Conservation (phyloP, 2,329 filamentous ascomycete species). For the Pyrenophora teres region DNA sequence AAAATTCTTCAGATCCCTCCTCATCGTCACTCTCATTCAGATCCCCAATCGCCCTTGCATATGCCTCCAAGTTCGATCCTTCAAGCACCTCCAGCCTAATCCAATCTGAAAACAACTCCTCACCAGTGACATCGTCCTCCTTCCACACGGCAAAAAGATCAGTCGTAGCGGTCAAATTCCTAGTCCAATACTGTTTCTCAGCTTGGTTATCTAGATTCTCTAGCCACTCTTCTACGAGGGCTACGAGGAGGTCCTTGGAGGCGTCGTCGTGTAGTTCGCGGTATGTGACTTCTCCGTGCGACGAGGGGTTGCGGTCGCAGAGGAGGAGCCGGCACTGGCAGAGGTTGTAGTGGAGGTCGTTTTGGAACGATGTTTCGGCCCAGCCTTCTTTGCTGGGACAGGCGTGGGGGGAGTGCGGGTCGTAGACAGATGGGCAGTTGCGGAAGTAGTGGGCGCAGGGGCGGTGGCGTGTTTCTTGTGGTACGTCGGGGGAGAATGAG, state of each 20-base stretch:
- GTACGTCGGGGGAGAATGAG: conserved; percentile 9
- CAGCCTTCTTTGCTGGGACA: conserved; percentile 12
- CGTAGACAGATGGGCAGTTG: no score
- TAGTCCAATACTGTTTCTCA: neutral
- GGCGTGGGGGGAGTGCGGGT: neutral
- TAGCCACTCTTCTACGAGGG: conserved; percentile 3
- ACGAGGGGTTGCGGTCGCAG: neutral
- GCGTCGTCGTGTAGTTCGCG: conserved; percentile 5
- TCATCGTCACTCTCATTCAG: neutral
- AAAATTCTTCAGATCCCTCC: neutral
- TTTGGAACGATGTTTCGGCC: conserved; percentile 12
- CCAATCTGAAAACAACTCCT: conserved; percentile 10
- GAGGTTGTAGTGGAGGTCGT: conserved; percentile 13
- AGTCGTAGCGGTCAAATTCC: neutral
- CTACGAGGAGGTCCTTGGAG: conserved; percentile 6
- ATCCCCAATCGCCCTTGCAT: conserved; percentile 9
- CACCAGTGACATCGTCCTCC: neutral
- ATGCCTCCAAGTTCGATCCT: conserved; percentile 5
- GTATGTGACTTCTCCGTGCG: conserved; percentile 6
- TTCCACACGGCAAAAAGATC: conserved; percentile 16
- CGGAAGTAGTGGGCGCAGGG: neutral
- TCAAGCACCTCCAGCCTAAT: conserved; percentile 1
- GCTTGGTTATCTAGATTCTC: neutral
- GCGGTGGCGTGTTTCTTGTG: conserved; percentile 13
- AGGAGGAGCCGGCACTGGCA: conserved; percentile 19